phyloP scores from a whole-genome alignment of 257 asterid species.

The Anisodus acutangulus region DNA sequence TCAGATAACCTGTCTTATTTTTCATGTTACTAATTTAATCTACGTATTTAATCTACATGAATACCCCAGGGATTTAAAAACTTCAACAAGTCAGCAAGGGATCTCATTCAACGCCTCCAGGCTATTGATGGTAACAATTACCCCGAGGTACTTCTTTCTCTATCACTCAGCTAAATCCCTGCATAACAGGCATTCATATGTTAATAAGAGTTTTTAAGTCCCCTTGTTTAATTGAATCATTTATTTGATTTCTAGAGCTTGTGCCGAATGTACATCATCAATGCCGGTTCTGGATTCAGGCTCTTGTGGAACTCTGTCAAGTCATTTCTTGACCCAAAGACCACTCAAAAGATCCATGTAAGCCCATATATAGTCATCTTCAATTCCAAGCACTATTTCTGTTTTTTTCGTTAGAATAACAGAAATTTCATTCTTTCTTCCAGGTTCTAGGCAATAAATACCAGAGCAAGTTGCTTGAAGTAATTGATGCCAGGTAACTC shows the following conservation, averaged over 20 bases:
- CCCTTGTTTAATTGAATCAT: background rate
- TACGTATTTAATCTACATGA: background rate
- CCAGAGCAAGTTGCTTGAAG: constrained; percentile 92
- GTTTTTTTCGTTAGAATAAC: background rate
- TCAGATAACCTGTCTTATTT: background rate
- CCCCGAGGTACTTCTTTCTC: constrained; percentile 69
- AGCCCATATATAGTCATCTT: constrained; percentile 28
- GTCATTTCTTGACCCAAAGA: constrained; percentile 95
- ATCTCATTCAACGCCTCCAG: constrained; percentile 86
- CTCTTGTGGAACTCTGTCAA: constrained; percentile 95
- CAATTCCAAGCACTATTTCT: background rate
- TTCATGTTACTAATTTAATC: background rate
- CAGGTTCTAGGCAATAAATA: constrained; percentile 90
- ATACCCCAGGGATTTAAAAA: constrained; percentile 75
- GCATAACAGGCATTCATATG: background rate
- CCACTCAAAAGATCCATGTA: constrained; percentile 93
- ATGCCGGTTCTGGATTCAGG: constrained; percentile 97
- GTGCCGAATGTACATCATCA: constrained; percentile 91
- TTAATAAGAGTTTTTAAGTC: background rate
- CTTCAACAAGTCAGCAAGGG: constrained; percentile 87
- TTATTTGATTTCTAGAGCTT: constrained; percentile 57
- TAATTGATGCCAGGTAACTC: constrained; percentile 80
- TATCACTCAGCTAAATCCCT: background rate
- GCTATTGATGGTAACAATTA: constrained; percentile 91
- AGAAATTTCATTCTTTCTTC: constrained; percentile 12